These are phyloP conservation scores for Neotropicomus parvogracilis DNA, from an alignment of 1,284 basidiomycete genomes.

Conservation along the genomic window DNA sequence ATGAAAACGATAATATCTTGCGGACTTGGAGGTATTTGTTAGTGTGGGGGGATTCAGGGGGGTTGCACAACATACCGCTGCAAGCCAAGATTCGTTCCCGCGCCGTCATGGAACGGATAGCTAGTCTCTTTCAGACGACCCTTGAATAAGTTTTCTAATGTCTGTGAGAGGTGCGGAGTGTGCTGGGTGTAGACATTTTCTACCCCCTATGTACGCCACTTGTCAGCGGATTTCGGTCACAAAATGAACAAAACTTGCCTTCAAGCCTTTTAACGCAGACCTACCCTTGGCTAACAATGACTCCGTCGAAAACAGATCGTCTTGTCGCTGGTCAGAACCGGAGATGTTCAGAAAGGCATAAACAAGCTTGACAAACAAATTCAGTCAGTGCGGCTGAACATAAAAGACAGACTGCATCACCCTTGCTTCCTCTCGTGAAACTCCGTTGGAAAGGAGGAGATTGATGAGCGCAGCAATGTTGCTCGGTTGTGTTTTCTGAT, in stretches of 20 bases:
- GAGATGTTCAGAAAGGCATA: conserved; percentile 93
- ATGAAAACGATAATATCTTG: conserved; percentile 95
- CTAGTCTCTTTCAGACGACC: conserved; percentile 84
- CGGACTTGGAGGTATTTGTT: conserved; percentile 49
- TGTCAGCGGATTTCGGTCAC: conserved; percentile 1
- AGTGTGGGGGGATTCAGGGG: conserved; percentile 1
- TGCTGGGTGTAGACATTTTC: conserved; percentile 99
- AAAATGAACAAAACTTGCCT: conserved; percentile 46
- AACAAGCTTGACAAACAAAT: conserved; percentile 61
- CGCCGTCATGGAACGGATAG: conserved; percentile 85
- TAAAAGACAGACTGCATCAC: conserved; percentile 38
- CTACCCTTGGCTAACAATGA: conserved; percentile 93
- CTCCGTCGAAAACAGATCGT: conserved; percentile 96
- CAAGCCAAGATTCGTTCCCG: conserved; percentile 60
- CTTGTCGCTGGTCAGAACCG: conserved; percentile 94
- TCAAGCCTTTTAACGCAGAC: conserved; percentile 92
- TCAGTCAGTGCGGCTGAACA: conserved; percentile 1
- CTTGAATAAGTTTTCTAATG: conserved; percentile 85
- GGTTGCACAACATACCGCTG: conserved; percentile 50
- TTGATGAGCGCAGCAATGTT: conserved; percentile 85
- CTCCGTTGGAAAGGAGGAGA: conserved; percentile 77
- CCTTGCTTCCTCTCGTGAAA: conserved; percentile 79
- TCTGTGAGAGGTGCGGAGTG: conserved; percentile 89
- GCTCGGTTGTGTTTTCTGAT: conserved; percentile 87
- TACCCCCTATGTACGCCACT: conserved; percentile 68